Base-by-base conservation (phyloP, 306 rosid species). In the Potentilla sterilis region DNA sequence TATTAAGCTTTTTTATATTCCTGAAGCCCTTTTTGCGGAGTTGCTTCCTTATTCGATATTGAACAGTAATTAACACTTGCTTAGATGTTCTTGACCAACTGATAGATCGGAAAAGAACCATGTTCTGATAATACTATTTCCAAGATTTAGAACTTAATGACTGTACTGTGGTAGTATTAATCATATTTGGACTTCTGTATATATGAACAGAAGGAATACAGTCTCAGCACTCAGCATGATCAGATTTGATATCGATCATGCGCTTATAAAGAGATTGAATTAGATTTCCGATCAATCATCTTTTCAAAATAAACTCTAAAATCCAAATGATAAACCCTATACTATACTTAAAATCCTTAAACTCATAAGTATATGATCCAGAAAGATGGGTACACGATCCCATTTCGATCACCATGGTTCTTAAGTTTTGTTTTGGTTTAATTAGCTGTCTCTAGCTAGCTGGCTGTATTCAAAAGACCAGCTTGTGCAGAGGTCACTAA, bases 1-100 rank as follows among this genome's bases (percentile, higher is more conserved):
- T 28, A 28, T 73, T 79, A 57, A 34, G 47, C 43, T 46, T 79
- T 73, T 66, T n/a, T 40, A 57, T 67, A 73, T 57, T 79, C 78
- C 37, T 24, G 0, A 72, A 42, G 68, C 74, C 21, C 74, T 79
- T 79, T 73, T 73, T 13, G 35, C 5, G 22, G 28, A 73, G 52
- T 44, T 55, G 10, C 37, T 22, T n/a, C 32, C 54, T 64, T 4
- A 1, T 46, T 72, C 13, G 58, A 61, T 52, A 57, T 54, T 18
- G 34, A 2, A 22, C 42, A 21, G 21, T 41, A 42, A 9, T 71
- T 2, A 22, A 24, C 12, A 9, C 16, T 65, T 38, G 6, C 14
- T 8, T n/a, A 55, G 61, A 55, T 2, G 62, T 63, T 34, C 4
- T 62, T 22, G 52, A 54, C 32, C 13, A 2, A 34, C 41, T 34